A percentile compares a stretch with the other conserved stretches of the same genome.
Conservation (phyloP, 257 asterid species). For the Solanum sejunctum region DNA sequence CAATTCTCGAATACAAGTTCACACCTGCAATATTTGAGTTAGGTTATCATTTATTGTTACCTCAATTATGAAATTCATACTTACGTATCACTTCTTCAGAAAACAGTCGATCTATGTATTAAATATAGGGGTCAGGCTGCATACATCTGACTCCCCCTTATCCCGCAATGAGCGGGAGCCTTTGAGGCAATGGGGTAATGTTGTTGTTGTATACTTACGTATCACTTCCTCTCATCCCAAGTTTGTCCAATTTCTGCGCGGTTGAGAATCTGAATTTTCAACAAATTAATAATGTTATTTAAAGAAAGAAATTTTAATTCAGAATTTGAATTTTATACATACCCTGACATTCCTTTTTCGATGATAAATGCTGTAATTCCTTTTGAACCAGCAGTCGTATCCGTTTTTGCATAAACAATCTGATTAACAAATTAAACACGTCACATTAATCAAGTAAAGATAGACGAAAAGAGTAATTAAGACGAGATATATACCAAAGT, state of each 20-base stretch:
- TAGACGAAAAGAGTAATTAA: background rate
- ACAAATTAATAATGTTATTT: background rate
- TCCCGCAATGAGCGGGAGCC: too few species aligned
- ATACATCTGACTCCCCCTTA: too few species aligned
- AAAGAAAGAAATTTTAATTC: too few species aligned
- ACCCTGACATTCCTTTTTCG: constrained; percentile 96
- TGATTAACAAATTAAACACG: constrained; percentile 13
- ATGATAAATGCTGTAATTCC: constrained; percentile 95
- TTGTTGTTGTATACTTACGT: background rate
- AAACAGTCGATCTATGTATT: too few species aligned
- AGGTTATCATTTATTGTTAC: background rate
- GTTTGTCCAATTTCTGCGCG: constrained; percentile 94
- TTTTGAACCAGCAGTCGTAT: constrained; percentile 64
- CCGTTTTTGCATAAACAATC: constrained; percentile 97
- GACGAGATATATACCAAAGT: constrained; percentile 46
- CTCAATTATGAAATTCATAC: background rate
- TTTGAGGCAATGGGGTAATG: too few species aligned
- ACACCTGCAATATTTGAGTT: constrained; percentile 45
- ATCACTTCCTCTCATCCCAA: constrained; percentile 99
- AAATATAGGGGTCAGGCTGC: too few species aligned
- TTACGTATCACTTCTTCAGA: constrained; percentile 70
- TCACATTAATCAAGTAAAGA: background rate
- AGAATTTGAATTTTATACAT: background rate
- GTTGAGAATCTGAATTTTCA: constrained; percentile 73
- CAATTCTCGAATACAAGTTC: constrained; percentile 99